phyloP scores from a whole-genome alignment of 768 basidiomycete species.

The Boletellus ananas region DNA sequence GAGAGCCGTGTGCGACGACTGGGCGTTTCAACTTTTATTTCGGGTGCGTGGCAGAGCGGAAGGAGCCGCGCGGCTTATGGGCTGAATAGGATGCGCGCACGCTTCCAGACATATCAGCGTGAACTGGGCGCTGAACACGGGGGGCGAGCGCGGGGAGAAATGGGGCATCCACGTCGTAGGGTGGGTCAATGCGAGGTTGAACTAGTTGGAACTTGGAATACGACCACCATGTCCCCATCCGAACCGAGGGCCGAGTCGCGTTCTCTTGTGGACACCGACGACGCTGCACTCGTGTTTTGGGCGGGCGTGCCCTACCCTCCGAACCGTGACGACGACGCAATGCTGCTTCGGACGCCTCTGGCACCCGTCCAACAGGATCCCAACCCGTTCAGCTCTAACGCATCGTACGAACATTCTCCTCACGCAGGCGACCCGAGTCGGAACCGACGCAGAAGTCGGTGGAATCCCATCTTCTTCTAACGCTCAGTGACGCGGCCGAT shows the following conservation, averaged over 20 bases:
- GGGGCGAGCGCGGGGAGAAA: constrained; percentile 52
- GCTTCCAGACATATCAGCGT: constrained; percentile 58
- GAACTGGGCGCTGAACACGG: constrained; percentile 46
- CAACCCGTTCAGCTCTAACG: constrained; percentile 17
- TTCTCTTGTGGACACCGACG: constrained; percentile 32
- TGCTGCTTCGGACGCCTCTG: background rate
- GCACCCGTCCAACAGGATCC: constrained; percentile 4
- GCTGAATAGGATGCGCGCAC: constrained; percentile 30
- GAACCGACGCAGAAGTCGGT: constrained; percentile 40
- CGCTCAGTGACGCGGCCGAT: constrained; percentile 67
- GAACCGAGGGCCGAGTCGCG: constrained; percentile 37
- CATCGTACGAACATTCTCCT: constrained; percentile 8
- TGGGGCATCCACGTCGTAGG: constrained; percentile 35
- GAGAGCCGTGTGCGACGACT: constrained; percentile 23
- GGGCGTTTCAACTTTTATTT: constrained; percentile 26
- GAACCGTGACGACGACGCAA: constrained; percentile 3
- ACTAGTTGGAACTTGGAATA: constrained; percentile 9
- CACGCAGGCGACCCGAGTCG: background rate
- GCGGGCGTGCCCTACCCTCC: constrained; percentile 35
- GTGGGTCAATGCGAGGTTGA: constrained; percentile 9
- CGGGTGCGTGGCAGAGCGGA: constrained; percentile 38
- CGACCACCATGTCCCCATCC: constrained; percentile 7
- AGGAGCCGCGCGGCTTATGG: constrained; percentile 41
- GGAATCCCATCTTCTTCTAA: constrained; percentile 64
- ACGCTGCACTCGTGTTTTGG: constrained; percentile 48